These are phyloP conservation scores for Mortierella sp. DNA, from an alignment of 371 early-diverging fungal species.

Conservation along the genomic window DNA sequence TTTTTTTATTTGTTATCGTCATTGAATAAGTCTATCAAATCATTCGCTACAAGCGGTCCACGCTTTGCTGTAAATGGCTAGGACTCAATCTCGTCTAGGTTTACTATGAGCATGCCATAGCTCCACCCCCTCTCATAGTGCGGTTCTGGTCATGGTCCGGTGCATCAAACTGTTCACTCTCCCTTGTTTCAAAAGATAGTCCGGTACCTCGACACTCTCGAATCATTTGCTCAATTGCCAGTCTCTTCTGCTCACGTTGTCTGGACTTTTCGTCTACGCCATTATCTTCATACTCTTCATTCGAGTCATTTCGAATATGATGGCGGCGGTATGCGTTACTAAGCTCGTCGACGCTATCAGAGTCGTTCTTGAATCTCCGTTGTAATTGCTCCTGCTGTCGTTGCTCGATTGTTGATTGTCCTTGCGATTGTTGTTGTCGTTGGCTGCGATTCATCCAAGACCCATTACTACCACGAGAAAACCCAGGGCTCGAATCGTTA, in stretches of 20 bases:
- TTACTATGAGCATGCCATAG: slow-evolving; percentile 4
- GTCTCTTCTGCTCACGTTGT: slow-evolving; percentile 35
- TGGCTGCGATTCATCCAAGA: slow-evolving; percentile 12
- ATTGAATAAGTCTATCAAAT: too few species aligned
- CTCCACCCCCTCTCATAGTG: neutral
- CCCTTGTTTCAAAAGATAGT: slow-evolving; percentile 23
- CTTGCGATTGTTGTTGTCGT: slow-evolving; percentile 19
- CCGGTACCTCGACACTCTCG: slow-evolving; percentile 43
- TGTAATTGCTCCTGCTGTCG: slow-evolving; percentile 33
- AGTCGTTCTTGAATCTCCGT: slow-evolving; percentile 10
- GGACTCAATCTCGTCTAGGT: neutral
- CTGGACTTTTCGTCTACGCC: neutral
- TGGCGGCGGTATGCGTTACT: slow-evolving; percentile 21
- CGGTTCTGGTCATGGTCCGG: neutral
- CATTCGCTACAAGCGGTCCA: too few species aligned
- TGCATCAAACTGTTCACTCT: neutral
- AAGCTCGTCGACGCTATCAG: slow-evolving; percentile 20
- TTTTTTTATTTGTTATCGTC: too few species aligned
- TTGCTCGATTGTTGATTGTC: slow-evolving; percentile 18
- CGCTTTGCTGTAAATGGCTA: neutral
- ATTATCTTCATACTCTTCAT: neutral
- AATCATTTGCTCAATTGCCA: slow-evolving; percentile 45
- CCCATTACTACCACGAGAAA: slow-evolving; percentile 6
- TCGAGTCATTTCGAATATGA: slow-evolving; percentile 8
- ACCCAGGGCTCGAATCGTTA: neutral